These are phyloP conservation scores for Alternaria metachromatica DNA, from an alignment of 2,329 filamentous ascomycete genomes.

Conservation along the genomic window DNA sequence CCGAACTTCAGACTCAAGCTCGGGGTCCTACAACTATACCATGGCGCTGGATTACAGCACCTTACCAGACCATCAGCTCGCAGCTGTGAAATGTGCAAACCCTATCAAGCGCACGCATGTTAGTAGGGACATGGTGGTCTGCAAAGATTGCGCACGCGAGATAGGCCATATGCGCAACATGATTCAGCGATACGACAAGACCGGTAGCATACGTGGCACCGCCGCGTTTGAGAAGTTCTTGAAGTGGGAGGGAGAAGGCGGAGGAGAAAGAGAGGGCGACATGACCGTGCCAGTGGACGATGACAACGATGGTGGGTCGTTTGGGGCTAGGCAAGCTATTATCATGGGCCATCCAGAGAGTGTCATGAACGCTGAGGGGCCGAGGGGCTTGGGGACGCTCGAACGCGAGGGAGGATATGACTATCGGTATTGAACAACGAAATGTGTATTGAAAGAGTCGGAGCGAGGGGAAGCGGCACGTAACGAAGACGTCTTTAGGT, in stretches of 20 bases:
- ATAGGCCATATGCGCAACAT: constrained; percentile 41
- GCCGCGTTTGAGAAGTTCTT: constrained; percentile 40
- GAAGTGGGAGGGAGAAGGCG: constrained; percentile 29
- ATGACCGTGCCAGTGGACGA: constrained; percentile 30
- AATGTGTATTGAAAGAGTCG: neutral
- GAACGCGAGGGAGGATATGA: constrained; percentile 8
- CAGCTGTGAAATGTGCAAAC: constrained; percentile 24
- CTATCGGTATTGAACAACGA: constrained; percentile 3
- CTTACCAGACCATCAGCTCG: constrained; percentile 37
- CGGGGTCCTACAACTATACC: constrained; percentile 16
- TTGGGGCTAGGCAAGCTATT: constrained; percentile 33
- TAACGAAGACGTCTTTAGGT: neutral
- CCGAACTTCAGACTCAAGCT: constrained; percentile 20
- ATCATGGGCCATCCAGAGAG: constrained; percentile 30
- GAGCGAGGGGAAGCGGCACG: neutral
- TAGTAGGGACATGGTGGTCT: constrained; percentile 36
- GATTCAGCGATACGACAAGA: constrained; percentile 40
- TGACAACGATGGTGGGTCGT: constrained; percentile 9
- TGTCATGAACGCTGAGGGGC: constrained; percentile 18
- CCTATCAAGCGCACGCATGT: constrained; percentile 30
- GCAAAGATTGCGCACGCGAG: constrained; percentile 36
- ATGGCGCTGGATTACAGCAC: constrained; percentile 25
- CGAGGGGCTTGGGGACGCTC: constrained; percentile 19
- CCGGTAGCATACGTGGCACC: constrained; percentile 38
- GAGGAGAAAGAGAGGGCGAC: constrained; percentile 23